These are phyloP conservation scores for Cenchrus americanus DNA, from an alignment of 176 grass and related monocot genomes.

Conservation along the genomic window DNA sequence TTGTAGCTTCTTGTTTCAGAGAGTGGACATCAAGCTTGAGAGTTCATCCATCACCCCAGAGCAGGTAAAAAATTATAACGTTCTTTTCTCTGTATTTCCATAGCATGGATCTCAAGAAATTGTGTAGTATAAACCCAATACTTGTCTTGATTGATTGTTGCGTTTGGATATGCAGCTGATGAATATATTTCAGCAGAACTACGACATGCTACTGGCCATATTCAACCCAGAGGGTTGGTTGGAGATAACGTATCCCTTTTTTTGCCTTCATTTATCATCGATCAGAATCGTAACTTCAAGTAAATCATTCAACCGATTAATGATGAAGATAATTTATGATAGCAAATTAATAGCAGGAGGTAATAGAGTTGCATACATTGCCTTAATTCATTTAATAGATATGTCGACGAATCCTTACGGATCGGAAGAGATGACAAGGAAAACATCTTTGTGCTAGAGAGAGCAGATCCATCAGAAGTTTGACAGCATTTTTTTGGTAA, in stretches of 20 bases:
- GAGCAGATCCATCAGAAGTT: slow-evolving; percentile 44
- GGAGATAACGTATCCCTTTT: slow-evolving; percentile 91
- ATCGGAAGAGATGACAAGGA: slow-evolving; percentile 90
- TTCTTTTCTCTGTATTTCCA: no score
- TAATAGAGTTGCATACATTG: background rate
- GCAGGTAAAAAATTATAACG: slow-evolving; percentile 47
- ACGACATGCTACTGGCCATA: slow-evolving; percentile 77
- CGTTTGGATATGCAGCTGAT: slow-evolving; percentile 59
- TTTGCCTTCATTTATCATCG: no score
- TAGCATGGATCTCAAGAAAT: background rate
- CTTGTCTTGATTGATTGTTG: background rate
- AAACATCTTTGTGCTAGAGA: slow-evolving; percentile 94
- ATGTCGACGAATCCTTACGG: slow-evolving; percentile 72
- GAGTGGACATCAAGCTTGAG: slow-evolving; percentile 88
- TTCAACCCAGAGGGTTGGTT: slow-evolving; percentile 97
- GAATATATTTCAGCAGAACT: slow-evolving; percentile 88
- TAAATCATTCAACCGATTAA: background rate
- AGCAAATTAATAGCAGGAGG: background rate
- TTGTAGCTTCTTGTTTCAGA: slow-evolving; percentile 58
- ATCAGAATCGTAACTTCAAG: background rate
- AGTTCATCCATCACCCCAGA: slow-evolving; percentile 78
- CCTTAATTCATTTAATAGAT: slow-evolving; percentile 54
- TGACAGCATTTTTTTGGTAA: background rate
- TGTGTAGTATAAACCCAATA: background rate
- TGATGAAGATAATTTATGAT: background rate